Conservation (phyloP, 257 asterid genomes). For the Rehmannia glutinosa region DNA sequence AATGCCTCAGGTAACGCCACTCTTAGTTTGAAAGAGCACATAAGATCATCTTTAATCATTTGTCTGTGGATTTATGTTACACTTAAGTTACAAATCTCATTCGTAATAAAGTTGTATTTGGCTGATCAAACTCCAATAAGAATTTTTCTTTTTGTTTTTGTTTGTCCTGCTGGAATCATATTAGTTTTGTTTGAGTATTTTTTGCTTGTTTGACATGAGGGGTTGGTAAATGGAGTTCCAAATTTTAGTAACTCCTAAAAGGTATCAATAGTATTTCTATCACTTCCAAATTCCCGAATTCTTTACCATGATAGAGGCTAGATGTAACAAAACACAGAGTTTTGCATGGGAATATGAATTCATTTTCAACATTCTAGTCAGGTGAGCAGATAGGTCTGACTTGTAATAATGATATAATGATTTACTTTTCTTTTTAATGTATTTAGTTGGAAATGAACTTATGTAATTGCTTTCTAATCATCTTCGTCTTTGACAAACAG, state of each 20-base stretch:
- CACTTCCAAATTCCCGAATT: background rate
- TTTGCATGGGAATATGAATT: background rate
- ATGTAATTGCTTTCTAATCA: background rate
- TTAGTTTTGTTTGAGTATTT: background rate
- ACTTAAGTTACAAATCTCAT: background rate
- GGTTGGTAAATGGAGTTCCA: background rate
- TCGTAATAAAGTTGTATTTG: no score
- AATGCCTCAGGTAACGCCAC: conserved; percentile 89
- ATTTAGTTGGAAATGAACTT: no score
- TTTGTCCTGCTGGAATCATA: no score
- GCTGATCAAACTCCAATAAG: no score
- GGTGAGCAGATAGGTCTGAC: background rate
- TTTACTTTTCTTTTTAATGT: background rate
- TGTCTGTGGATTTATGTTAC: background rate
- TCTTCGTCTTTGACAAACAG: conserved; percentile 12
- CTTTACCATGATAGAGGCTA: background rate
- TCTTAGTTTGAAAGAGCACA: background rate
- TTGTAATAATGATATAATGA: background rate
- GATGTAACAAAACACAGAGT: background rate
- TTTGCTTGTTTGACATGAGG: conserved; percentile 1
- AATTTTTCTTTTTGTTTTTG: no score
- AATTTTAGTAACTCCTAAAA: background rate
- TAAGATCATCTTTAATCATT: background rate
- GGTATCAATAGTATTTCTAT: background rate
- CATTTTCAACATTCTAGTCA: background rate